These are phyloP conservation scores for Cyphellophora attinorum DNA, from an alignment of 2,329 filamentous ascomycete species.

Conservation along the genomic window DNA sequence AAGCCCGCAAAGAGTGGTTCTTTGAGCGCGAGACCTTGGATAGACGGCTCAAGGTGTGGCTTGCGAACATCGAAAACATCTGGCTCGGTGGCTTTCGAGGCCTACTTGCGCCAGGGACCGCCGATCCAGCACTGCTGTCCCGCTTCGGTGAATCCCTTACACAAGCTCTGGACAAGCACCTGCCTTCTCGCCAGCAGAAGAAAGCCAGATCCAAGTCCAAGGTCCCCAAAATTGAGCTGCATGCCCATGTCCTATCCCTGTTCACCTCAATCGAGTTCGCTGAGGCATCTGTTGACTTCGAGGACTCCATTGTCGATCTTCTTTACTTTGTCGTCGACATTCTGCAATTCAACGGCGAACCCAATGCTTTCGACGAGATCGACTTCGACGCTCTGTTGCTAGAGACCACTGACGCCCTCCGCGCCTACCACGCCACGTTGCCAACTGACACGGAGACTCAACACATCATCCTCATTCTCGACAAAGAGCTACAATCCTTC, in stretches of 20 bases:
- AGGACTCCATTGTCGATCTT: slow-evolving; percentile 83
- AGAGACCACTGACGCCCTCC: slow-evolving; percentile 75
- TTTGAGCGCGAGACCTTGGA: slow-evolving; percentile 73
- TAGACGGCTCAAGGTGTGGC: slow-evolving; percentile 61
- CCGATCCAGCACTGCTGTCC: slow-evolving; percentile 54
- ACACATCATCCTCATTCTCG: slow-evolving; percentile 82
- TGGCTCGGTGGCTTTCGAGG: slow-evolving; percentile 95
- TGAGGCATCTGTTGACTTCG: slow-evolving; percentile 58
- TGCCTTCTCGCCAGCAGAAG: slow-evolving; percentile 69
- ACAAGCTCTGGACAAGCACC: slow-evolving; percentile 67
- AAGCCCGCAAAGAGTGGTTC: slow-evolving; percentile 81
- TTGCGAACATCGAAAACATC: slow-evolving; percentile 78
- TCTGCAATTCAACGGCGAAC: slow-evolving; percentile 89
- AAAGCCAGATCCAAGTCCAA: slow-evolving; percentile 41
- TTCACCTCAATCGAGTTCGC: slow-evolving; percentile 77
- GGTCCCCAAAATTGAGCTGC: slow-evolving; percentile 40
- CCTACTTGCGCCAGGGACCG: slow-evolving; percentile 70
- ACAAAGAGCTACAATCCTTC: slow-evolving; percentile 82
- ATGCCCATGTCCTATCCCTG: slow-evolving; percentile 66
- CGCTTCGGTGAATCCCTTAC: slow-evolving; percentile 72
- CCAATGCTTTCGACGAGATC: slow-evolving; percentile 94
- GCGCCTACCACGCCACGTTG: slow-evolving; percentile 56
- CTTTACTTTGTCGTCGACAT: slow-evolving; percentile 96
- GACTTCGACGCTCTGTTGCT: slow-evolving; percentile 89
- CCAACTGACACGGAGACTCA: slow-evolving; percentile 20